Base-by-base conservation (phyloP, 768 basidiomycete species). In the Pulveroboletus sp. region DNA sequence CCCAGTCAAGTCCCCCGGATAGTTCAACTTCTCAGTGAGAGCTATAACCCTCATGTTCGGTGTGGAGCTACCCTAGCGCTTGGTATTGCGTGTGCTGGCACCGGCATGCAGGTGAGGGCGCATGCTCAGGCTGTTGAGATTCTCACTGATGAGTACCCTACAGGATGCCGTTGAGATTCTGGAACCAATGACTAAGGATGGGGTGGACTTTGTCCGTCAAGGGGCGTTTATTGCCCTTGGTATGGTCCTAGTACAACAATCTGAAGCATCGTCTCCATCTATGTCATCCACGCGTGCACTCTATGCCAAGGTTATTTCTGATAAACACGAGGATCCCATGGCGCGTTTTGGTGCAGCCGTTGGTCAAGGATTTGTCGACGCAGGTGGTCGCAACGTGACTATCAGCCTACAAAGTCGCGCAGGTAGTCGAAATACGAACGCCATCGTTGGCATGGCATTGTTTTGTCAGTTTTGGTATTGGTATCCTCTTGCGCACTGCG, bases 391-490 rank as follows among this genome's bases (percentile, higher is more conserved):
- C 40, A 99, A 99, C 63, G 92, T 89, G 46, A 96, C 94, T 10
- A 93, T 99, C 64, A 92, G 83, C 62, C 72, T 98, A 49, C 89
- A 93, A 66, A 96, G 92, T 65, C 83, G 90, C 52, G 92, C 92
- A 2, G 96, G 96, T 8, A 93, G 87, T 57, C 80, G 82, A 57
- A 95, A 97, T 66, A 94, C 93, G 57, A 89, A 80, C 41, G 93
- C 95, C 3, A 90, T 98, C 55, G 92, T 98, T 31, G 96, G 96
- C n/a, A 93, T 98, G 88, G 84, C 89, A 15, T 71, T 99, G 65
- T 99, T 99, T 75, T 90, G 89, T 62, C 96, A 99, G 69, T 98
- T 99, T 72, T 99, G 96, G 96, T 98, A 98, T 68, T 99, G 96
- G 96, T 99, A 94, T 71, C 96, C 96, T 31, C 75, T 98, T 26